Evolutionary conservation across 148 eudicot genomes (phyloP).

Genomic region (Nyssa sinensis): DNA sequence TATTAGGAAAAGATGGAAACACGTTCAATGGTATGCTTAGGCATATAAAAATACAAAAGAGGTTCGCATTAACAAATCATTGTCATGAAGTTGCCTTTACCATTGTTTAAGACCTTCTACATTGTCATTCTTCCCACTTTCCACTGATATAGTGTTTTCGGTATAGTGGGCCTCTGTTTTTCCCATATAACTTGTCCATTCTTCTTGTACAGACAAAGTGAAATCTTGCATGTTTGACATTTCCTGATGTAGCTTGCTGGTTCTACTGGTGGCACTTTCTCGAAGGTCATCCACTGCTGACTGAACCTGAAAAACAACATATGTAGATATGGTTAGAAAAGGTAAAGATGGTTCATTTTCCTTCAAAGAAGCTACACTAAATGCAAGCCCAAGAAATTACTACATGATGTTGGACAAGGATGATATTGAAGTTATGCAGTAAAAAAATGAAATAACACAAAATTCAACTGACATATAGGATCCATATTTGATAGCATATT

Average conservation of each 20-base stretch:
- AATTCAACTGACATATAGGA: too few species aligned
- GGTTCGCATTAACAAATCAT: background rate
- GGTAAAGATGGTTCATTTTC: background rate
- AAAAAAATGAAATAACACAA: too few species aligned
- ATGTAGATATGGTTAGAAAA: background rate
- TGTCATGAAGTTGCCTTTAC: background rate
- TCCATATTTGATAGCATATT: too few species aligned
- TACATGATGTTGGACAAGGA: background rate
- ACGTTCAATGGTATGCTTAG: background rate
- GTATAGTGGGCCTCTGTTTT: slow-evolving; percentile 7
- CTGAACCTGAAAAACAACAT: slow-evolving; percentile 20
- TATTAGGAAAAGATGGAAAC: background rate
- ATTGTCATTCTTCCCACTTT: slow-evolving; percentile 16
- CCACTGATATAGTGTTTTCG: slow-evolving; percentile 7
- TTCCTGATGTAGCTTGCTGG: slow-evolving; percentile 20
- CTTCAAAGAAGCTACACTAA: background rate
- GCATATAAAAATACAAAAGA: background rate
- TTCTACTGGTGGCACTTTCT: slow-evolving; percentile 16
- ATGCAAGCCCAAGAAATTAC: background rate
- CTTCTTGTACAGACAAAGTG: slow-evolving; percentile 17
- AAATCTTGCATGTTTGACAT: slow-evolving; percentile 21
- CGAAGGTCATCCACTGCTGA: slow-evolving; percentile 24
- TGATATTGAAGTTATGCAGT: background rate
- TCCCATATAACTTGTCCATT: slow-evolving; percentile 14
- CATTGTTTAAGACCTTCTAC: slow-evolving; percentile 18